Base-by-base conservation (phyloP, 192 early-diverging fungal species). In the Blastocladiella britannica region DNA sequence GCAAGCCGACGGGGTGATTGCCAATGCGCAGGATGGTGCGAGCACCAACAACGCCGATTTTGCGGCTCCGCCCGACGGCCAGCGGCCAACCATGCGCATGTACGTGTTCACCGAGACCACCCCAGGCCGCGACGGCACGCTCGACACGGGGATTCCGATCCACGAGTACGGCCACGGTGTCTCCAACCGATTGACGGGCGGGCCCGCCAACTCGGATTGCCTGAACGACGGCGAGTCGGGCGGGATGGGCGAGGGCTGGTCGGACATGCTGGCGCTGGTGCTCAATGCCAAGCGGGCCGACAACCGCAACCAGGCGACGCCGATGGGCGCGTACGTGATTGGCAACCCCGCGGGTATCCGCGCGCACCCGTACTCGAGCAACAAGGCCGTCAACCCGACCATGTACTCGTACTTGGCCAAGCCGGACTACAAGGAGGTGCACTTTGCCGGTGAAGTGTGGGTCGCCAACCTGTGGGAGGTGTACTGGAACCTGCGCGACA, bases 381-480 rank as follows among this genome's bases (percentile, higher is more conserved):
- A 66, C 58, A 66, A 73, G 43, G 56, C 66, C 20, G 78, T 72
- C 18, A 92, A 93, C 65, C 90, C 93, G 5, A 76, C 76, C 29
- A 86, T 83, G 0, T 96, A 87, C 71, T 65, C 62, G 51, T 79
- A 70, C 60, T 76, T 96, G 62, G 76, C 79, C 52, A 80, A 74
- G 47, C 83, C 82, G 20, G 82, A 70, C 5, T 95, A 92, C 70
- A 85, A 84, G 81, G 91, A 85, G 25, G 91, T 86, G 2, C 91
- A 95, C 64, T 81, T 82, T 55, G 88, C 85, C 64, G 93, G 93
- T 37, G 81, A 82, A 60, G 87, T 96, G 4, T 96, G 93, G 93
- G 89, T 89, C 4, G 79, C 75, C 55, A 92, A 90, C 63, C 75
- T 96, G 29, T 91, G 86, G 64, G 90, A 93, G 63, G 77, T 87